These are phyloP conservation scores for Venturia pyrina DNA, from an alignment of 2,329 filamentous ascomycete species.

Conservation along the genomic window DNA sequence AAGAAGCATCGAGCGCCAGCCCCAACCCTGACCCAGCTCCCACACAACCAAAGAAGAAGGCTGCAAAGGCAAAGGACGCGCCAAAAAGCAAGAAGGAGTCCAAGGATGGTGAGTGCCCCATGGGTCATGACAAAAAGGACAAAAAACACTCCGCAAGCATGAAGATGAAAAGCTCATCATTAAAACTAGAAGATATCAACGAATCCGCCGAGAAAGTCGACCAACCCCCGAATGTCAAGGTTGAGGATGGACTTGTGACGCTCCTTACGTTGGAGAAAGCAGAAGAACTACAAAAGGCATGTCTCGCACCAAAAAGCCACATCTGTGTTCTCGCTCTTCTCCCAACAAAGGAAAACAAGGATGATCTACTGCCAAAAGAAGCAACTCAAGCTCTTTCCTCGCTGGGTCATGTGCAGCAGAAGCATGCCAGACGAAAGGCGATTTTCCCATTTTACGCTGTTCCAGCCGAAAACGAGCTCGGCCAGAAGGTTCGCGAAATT, in stretches of 20 bases:
- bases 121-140: slow-evolving; percentile 2
- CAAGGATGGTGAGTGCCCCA: slow-evolving; percentile 7
- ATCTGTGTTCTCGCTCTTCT: slow-evolving; percentile 76
- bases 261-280: slow-evolving; percentile 56
- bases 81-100: slow-evolving; percentile 5
- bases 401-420: slow-evolving; percentile 65
- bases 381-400: slow-evolving; percentile 40
- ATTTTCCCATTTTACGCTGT: slow-evolving; percentile 80
- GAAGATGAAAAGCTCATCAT: neutral
- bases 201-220: slow-evolving; percentile 40
- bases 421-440: slow-evolving; percentile 56
- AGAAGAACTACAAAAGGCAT: slow-evolving; percentile 57
- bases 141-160: neutral
- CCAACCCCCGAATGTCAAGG: slow-evolving; percentile 37
- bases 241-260: slow-evolving; percentile 43
- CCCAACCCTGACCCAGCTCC: slow-evolving; percentile 53
- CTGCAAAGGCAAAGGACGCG: slow-evolving; percentile 28
- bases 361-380: slow-evolving; percentile 30
- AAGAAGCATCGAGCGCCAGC: slow-evolving; percentile 68
- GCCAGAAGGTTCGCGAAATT: slow-evolving; percentile 44
- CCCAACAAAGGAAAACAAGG: slow-evolving; percentile 42
- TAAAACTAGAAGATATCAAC: slow-evolving; percentile 3
- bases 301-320: slow-evolving; percentile 63
- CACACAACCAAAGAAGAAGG: slow-evolving; percentile 33
- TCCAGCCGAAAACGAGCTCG: slow-evolving; percentile 50